phyloP scores from a whole-genome alignment of 2,329 filamentous ascomycete species.

The Coniochaeta sp. region DNA sequence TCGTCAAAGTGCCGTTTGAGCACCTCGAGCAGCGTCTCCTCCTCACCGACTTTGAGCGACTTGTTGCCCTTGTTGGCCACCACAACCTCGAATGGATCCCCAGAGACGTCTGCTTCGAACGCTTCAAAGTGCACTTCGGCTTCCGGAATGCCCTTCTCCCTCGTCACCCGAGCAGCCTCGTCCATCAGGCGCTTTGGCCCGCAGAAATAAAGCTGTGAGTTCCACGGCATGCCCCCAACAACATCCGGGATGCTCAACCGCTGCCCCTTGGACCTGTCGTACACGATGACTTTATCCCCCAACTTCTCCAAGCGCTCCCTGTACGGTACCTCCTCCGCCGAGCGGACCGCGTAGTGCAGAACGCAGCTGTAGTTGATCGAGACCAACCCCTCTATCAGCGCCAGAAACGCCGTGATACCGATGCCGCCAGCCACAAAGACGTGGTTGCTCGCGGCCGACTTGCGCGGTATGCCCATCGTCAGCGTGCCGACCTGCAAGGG shows the following conservation, averaged over 20 bases:
- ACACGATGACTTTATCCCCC: slow-evolving; percentile 35
- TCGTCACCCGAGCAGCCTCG: slow-evolving; percentile 33
- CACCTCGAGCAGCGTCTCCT: slow-evolving; percentile 42
- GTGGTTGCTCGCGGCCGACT: slow-evolving; percentile 43
- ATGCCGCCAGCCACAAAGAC: slow-evolving; percentile 59
- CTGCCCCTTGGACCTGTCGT: slow-evolving; percentile 42
- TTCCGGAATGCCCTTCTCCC: slow-evolving; percentile 32
- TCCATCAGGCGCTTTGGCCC: slow-evolving; percentile 51
- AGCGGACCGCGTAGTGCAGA: slow-evolving; percentile 53
- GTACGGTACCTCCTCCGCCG: slow-evolving; percentile 45
- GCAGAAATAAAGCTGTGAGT: slow-evolving; percentile 53
- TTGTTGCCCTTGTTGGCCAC: slow-evolving; percentile 31
- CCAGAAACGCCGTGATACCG: slow-evolving; percentile 58
- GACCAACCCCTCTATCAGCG: slow-evolving; percentile 32
- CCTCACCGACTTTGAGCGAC: slow-evolving; percentile 35
- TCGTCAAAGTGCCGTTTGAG: slow-evolving; percentile 34
- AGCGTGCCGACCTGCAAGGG: slow-evolving; percentile 42
- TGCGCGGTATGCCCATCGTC: slow-evolving; percentile 38
- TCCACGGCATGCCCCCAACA: slow-evolving; percentile 37
- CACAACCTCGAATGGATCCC: slow-evolving; percentile 53
- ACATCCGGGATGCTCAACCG: slow-evolving; percentile 43
- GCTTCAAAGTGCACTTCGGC: slow-evolving; percentile 54
- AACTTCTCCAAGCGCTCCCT: slow-evolving; percentile 34
- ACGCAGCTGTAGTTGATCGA: slow-evolving; percentile 39
- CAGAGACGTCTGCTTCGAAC: slow-evolving; percentile 44